A percentile compares a stretch with the other conserved stretches of the same genome.
Conservation (phyloP, 164 flowering plant genomes). For the Saururus chinensis region DNA sequence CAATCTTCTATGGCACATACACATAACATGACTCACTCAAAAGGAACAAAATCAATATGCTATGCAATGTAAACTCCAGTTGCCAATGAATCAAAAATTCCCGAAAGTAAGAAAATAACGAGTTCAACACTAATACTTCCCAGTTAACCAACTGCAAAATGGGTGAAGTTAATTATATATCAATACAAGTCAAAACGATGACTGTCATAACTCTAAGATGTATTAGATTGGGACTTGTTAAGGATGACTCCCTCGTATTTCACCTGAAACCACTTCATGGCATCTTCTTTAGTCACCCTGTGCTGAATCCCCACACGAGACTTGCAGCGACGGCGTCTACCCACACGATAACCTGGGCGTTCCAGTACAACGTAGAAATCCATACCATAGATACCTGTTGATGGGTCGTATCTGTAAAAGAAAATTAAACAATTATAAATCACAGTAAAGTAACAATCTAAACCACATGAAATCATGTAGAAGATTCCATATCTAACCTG, state of each 20-base stretch:
- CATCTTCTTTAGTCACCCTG: conserved; percentile 24
- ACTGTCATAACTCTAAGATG: neutral
- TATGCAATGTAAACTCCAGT: too few species aligned
- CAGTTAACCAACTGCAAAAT: too few species aligned
- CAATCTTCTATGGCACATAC: too few species aligned
- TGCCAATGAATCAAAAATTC: too few species aligned
- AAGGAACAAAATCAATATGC: too few species aligned
- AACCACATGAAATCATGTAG: too few species aligned
- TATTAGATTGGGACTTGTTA: conserved; percentile 19
- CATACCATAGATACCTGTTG: conserved; percentile 27
- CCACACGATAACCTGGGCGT: conserved; percentile 28
- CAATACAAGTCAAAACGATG: neutral
- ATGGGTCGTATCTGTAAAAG: conserved; percentile 20
- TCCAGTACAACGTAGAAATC: conserved; percentile 23
- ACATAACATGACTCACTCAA: too few species aligned
- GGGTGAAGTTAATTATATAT: too few species aligned
- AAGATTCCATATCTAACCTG: too few species aligned
- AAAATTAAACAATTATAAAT: neutral
- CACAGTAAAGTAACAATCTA: too few species aligned
- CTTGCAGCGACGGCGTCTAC: conserved; percentile 27
- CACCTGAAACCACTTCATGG: conserved; percentile 32
- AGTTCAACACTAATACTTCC: too few species aligned
- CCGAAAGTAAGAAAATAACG: too few species aligned
- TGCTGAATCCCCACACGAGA: conserved; percentile 21
- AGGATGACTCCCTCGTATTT: conserved; percentile 30